These are phyloP conservation scores for Hypoxylon sp. DNA, from an alignment of 2,329 filamentous ascomycete species.

Conservation along the genomic window DNA sequence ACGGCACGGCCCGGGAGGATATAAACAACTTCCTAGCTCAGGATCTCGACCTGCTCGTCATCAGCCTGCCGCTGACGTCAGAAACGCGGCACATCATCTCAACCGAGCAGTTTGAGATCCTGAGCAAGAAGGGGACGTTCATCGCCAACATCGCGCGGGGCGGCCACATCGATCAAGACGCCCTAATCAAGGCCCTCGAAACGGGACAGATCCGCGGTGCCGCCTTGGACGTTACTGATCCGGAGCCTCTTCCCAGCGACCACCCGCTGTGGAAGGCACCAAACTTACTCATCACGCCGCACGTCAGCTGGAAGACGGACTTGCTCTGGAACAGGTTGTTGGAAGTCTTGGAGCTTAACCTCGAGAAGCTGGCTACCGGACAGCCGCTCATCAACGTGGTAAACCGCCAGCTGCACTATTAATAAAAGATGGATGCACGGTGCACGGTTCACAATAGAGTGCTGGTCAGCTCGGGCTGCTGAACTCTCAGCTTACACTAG, in stretches of 20 bases:
- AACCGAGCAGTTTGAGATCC: conserved; percentile 56
- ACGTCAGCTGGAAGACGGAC: conserved; percentile 49
- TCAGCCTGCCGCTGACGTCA: conserved; percentile 58
- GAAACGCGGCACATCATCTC: conserved; percentile 60
- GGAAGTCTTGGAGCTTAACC: conserved; percentile 47
- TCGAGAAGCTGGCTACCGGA: conserved; percentile 45
- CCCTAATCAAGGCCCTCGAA: conserved; percentile 68
- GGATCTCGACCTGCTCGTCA: conserved; percentile 59
- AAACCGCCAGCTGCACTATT: conserved; percentile 49
- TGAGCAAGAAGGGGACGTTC: conserved; percentile 61
- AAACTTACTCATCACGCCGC: conserved; percentile 69
- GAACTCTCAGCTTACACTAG: not conserved
- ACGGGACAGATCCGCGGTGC: conserved; percentile 63
- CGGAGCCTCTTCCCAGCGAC: conserved; percentile 74
- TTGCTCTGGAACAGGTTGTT: conserved; percentile 38
- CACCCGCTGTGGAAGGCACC: conserved; percentile 73
- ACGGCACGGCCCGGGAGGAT: conserved; percentile 50
- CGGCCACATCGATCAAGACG: conserved; percentile 56
- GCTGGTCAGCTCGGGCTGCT: not conserved
- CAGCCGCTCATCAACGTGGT: conserved; percentile 48
- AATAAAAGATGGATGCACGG: not conserved
- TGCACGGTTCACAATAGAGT: not conserved
- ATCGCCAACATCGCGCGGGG: conserved; percentile 75
- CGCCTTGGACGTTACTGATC: conserved; percentile 77
- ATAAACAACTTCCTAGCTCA: conserved; percentile 58